Percentiles rank a stretch among this genome's conserved stretches.
Conservation (phyloP, 768 basidiomycete species). For the Collybia mongolica region DNA sequence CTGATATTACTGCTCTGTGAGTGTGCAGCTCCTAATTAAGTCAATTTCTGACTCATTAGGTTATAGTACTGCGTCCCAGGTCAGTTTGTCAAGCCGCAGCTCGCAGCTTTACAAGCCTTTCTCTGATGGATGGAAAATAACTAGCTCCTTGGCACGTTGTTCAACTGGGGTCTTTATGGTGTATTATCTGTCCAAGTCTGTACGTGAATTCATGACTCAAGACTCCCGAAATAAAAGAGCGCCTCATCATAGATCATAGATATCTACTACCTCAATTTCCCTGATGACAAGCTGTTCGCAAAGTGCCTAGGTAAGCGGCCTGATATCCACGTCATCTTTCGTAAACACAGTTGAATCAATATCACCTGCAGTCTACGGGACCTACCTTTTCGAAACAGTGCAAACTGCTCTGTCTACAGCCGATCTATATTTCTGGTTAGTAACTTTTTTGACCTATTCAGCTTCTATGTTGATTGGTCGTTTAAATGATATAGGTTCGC, state of each 20-base stretch:
- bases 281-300: not conserved
- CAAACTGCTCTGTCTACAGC: slow-evolving; percentile 1
- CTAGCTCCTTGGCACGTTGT: slow-evolving; percentile 11
- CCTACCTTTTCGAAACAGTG: not conserved
- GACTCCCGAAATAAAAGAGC: not conserved
- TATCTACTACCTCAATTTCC: not conserved
- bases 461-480: too few relatives aligned
- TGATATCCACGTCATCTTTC: too few relatives aligned
- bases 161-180: slow-evolving; percentile 12
- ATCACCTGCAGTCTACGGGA: not conserved
- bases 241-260: not conserved
- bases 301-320: not conserved
- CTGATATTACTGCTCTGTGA: slow-evolving; percentile 1
- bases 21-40: not conserved
- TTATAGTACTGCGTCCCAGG: slow-evolving; percentile 2
- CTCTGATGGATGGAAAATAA: not conserved
- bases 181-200: slow-evolving; percentile 10
- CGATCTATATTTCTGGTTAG: not conserved
- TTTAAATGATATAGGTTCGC: slow-evolving; percentile 8
- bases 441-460: not conserved
- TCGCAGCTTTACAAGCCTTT: not conserved
- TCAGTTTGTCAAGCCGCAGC: not conserved
- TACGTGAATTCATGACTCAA: not conserved
- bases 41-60: not conserved
- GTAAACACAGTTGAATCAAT: not conserved